Evolutionary conservation across 768 basidiomycete genomes (phyloP).

Genomic region (Leccinum fibrillosum): DNA sequence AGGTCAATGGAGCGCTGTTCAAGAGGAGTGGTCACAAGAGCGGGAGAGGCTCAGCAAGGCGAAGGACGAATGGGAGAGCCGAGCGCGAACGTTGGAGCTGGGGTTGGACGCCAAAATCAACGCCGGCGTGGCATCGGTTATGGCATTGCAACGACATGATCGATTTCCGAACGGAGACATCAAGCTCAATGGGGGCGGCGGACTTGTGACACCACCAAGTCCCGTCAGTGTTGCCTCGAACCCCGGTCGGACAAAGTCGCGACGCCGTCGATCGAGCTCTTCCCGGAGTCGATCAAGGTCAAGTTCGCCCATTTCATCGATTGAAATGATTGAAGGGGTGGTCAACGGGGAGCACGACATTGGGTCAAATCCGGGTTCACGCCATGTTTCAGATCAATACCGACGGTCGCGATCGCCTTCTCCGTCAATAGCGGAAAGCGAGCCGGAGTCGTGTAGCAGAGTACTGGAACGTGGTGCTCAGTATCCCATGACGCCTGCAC

Average conservation of each 20-base stretch:
- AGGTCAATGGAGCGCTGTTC: constrained; percentile 71
- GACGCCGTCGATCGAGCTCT: constrained; percentile 44
- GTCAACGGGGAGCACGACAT: constrained; percentile 17
- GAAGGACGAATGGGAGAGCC: constrained; percentile 77
- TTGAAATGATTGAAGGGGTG: constrained; percentile 33
- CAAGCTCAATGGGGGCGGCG: constrained; percentile 36
- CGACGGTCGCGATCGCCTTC: constrained; percentile 28
- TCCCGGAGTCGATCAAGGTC: constrained; percentile 38
- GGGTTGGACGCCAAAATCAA: constrained; percentile 47
- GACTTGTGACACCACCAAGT: constrained; percentile 73
- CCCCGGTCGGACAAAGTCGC: constrained; percentile 40
- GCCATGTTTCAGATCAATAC: constrained; percentile 23
- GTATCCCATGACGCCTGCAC: constrained; percentile 30
- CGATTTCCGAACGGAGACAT: constrained; percentile 31
- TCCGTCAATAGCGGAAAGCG: constrained; percentile 30
- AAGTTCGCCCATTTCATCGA: constrained; percentile 32
- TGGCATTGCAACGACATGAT: constrained; percentile 37
- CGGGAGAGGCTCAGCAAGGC: constrained; percentile 70
- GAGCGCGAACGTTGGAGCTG: constrained; percentile 50
- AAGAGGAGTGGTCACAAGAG: constrained; percentile 82
- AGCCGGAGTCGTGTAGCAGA: constrained; percentile 24
- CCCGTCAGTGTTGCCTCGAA: constrained; percentile 70
- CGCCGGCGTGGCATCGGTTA: constrained; percentile 29
- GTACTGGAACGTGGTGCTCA: constrained; percentile 18
- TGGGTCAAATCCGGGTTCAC: constrained; percentile 19